Evolutionary conservation across 2,329 filamentous ascomycete species (phyloP).

Genomic region (Aspergillus quadricinctus): DNA sequence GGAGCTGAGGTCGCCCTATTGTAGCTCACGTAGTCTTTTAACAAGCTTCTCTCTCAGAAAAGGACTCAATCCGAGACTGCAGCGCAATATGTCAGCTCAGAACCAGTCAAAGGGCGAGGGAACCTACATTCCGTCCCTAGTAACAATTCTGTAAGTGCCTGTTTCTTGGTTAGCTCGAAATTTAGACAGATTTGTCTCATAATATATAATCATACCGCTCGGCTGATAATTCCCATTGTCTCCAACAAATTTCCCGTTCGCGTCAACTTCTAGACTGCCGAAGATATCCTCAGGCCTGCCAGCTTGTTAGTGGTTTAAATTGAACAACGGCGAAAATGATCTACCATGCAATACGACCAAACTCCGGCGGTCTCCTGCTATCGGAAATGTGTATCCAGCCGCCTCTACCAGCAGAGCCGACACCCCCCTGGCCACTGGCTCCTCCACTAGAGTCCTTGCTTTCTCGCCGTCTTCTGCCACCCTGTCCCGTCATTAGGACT

Average conservation of each 20-base stretch:
- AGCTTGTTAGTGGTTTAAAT: conserved; percentile 8
- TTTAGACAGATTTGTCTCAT: neutral
- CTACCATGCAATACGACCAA: conserved; percentile 58
- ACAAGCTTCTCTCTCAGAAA: conserved; percentile 49
- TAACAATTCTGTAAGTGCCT: conserved; percentile 58
- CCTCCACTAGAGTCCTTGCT: conserved; percentile 49
- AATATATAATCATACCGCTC: conserved; percentile 41
- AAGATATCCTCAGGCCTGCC: conserved; percentile 60
- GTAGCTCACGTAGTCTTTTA: conserved; percentile 39
- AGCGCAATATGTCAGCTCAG: conserved; percentile 17
- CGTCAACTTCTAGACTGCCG: conserved; percentile 60
- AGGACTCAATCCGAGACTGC: conserved; percentile 44
- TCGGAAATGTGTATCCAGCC: conserved; percentile 63
- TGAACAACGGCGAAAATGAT: neutral
- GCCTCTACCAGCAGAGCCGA: conserved; percentile 54
- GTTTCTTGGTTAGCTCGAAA: neutral
- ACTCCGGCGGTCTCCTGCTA: conserved; percentile 56
- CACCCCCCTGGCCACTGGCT: conserved; percentile 56
- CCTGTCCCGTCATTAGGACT: conserved; percentile 40
- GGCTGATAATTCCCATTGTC: conserved; percentile 55
- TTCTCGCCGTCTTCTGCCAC: conserved; percentile 31
- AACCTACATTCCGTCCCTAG: conserved; percentile 56
- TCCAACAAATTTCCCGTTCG: conserved; percentile 53
- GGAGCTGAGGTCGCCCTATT: conserved; percentile 6
- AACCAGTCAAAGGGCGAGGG: neutral